Conservation (phyloP, 352 stramenopile genomes). For the Elongisporangium anandrum region DNA sequence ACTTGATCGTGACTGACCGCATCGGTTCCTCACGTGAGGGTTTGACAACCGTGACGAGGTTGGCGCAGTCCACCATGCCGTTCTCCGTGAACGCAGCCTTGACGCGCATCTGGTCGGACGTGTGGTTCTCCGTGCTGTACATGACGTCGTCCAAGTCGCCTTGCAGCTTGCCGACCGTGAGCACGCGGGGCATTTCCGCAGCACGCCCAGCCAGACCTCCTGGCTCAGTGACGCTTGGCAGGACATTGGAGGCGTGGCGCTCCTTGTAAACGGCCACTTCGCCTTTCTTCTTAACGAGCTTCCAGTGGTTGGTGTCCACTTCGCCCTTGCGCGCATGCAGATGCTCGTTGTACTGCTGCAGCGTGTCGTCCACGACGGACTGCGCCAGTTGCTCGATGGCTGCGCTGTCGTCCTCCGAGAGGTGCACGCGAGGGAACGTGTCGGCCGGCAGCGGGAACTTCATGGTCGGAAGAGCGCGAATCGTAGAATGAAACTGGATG, state of each 20-base stretch:
- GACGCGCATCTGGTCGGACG: conserved; percentile 42
- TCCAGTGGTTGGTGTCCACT: conserved; percentile 41
- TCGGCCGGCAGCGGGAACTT: conserved; percentile 4
- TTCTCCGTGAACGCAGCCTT: conserved; percentile 44
- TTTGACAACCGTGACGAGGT: conserved; percentile 27
- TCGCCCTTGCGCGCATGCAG: conserved; percentile 13
- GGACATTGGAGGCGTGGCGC: neutral
- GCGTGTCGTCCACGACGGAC: conserved; percentile 35
- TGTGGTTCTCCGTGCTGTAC: conserved; percentile 50
- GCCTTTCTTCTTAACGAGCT: conserved; percentile 33
- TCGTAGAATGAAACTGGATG: no score
- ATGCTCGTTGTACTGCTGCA: conserved; percentile 37
- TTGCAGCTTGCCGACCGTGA: conserved; percentile 22
- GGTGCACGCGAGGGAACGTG: conserved; percentile 3
- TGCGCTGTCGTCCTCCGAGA: conserved; percentile 14
- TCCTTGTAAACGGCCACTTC: conserved; percentile 25
- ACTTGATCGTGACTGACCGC: conserved; percentile 54
- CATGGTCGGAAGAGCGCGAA: neutral
- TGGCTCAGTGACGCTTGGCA: no score
- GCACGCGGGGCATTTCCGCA: conserved; percentile 8
- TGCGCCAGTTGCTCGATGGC: conserved; percentile 3
- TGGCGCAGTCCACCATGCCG: conserved; percentile 43
- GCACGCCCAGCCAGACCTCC: no score
- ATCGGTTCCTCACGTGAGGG: conserved; percentile 41
- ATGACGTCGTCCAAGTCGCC: conserved; percentile 52